Conservation (phyloP, 2,329 filamentous ascomycete species). For the Penicillium crustosum region DNA sequence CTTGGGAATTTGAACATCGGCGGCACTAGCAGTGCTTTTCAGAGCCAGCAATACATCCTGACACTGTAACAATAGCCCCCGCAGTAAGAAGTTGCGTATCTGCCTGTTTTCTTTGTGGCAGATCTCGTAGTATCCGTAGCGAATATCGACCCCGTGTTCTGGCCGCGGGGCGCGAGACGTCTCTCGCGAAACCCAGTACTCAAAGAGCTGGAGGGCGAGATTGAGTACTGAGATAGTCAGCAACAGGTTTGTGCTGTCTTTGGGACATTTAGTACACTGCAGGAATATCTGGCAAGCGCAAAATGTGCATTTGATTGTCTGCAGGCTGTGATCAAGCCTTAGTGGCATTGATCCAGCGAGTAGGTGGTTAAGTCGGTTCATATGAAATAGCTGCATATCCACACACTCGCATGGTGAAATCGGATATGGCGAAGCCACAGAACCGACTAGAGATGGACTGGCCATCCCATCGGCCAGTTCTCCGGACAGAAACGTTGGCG, state of each 20-base stretch:
- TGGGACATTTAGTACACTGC: conserved; percentile 32
- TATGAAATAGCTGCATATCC: conserved; percentile 31
- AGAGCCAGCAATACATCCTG: conserved; percentile 28
- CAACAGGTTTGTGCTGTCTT: conserved; percentile 31
- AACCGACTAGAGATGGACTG: conserved; percentile 31
- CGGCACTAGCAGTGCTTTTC: conserved; percentile 19
- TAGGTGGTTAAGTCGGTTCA: conserved; percentile 34
- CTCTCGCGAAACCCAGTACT: conserved; percentile 33
- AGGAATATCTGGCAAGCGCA: conserved; percentile 32
- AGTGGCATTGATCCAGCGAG: conserved; percentile 26
- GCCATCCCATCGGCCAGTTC: conserved; percentile 30
- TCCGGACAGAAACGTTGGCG: conserved; percentile 32
- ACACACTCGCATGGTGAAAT: conserved; percentile 32
- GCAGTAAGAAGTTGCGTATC: conserved; percentile 31
- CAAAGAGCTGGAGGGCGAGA: conserved; percentile 32
- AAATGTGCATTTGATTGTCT: conserved; percentile 33
- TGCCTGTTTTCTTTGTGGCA: conserved; percentile 29
- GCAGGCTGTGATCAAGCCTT: conserved; percentile 36
- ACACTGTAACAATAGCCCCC: conserved; percentile 29
- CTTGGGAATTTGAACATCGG: conserved; percentile 10
- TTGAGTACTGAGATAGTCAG: conserved; percentile 35
- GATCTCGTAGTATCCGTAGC: conserved; percentile 36
- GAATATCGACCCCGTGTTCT: conserved; percentile 20
- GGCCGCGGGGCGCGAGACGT: conserved; percentile 13
- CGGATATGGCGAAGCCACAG: conserved; percentile 24